Percentiles rank a stretch among this genome's conserved stretches.
phyloP scores from a whole-genome alignment of 257 asterid species.

The Plantago major region DNA sequence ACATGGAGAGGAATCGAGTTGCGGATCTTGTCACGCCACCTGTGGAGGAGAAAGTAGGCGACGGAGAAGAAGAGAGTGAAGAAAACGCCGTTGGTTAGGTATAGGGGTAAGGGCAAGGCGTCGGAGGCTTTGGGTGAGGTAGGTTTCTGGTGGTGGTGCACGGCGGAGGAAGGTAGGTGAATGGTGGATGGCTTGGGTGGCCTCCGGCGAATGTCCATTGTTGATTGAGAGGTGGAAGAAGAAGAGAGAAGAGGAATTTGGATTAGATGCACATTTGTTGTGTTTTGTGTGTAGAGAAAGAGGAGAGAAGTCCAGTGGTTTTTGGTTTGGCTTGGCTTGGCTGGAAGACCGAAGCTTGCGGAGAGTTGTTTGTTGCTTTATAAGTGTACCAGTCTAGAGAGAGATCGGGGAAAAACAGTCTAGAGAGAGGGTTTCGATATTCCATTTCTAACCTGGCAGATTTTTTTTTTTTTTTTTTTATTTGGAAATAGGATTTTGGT shows the following conservation, averaged over 20 bases:
- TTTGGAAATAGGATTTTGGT: not conserved
- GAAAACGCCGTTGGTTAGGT: slow-evolving; percentile 85
- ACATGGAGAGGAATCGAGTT: slow-evolving; percentile 78
- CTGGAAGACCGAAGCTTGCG: too few relatives aligned
- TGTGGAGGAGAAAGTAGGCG: slow-evolving; percentile 74
- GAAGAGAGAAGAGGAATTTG: not conserved
- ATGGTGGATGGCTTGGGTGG: slow-evolving; percentile 30
- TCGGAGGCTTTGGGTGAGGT: slow-evolving; percentile 73
- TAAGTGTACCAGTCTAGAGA: too few relatives aligned
- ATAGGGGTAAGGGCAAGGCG: slow-evolving; percentile 85
- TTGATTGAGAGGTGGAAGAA: slow-evolving; percentile 12
- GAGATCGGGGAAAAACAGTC: too few relatives aligned
- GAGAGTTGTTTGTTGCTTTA: too few relatives aligned
- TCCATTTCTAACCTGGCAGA: too few relatives aligned
- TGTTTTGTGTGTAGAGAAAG: too few relatives aligned
- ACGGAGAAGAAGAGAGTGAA: slow-evolving; percentile 83
- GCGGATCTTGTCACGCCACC: slow-evolving; percentile 94
- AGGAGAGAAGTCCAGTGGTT: too few relatives aligned
- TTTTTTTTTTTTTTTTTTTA: too few relatives aligned
- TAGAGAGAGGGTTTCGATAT: too few relatives aligned
- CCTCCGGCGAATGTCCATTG: slow-evolving; percentile 77
- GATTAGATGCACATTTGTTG: not conserved
- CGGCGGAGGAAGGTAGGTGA: slow-evolving; percentile 15
- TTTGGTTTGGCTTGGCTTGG: too few relatives aligned
- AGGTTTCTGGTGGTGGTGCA: slow-evolving; percentile 15